Base-by-base conservation (phyloP, 257 asterid genomes). In the Mitragyna speciosa region DNA sequence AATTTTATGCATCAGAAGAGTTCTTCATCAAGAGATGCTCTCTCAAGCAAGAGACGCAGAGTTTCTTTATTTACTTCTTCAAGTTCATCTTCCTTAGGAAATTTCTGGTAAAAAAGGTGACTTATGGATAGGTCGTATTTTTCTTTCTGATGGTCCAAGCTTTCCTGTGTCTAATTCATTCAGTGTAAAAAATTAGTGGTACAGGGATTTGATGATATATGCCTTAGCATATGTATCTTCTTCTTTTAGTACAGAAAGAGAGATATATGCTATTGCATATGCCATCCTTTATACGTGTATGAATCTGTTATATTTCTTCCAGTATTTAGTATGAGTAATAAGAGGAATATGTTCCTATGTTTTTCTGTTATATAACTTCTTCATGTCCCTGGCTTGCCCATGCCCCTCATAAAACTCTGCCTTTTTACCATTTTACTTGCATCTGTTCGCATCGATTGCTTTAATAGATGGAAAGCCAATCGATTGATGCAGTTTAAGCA, bases 1-100 rank as follows among this genome's bases (percentile, higher is more conserved):
- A 92, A 66, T 93, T 89, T 80, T 92, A 94, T 73, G 94, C 96
- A 17, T 92, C 97, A 1, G 94, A 94, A 59, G 98, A 94, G 85
- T 89, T 89, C 82, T 77, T 90, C n/a, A 33, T 86, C 93, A 9
- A 85, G 92, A 54, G 90, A 88, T 82, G 79, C 90, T 1, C 78
- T 85, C 59, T 80, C 91, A 7, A 85, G 89, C 79, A 94, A 94
- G 81, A 89, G 97, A 61, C 89, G 94, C 70, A 87, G 96, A 82
- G 86, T 84, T 52, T 84, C 93, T 54, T 77, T 89, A n/a, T 88
- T 85, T 73, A 81, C 78, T 82, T 74, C 95, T 76, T 69, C 88
- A 10, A 85, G 78, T 81, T 83, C 91, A 16, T 81, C 89, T 49
- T 88, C 92, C 58, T 54, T 83, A 58, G 92, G 80, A 65, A 90